A percentile compares a stretch with the other conserved stretches of the same genome.
Conservation (phyloP, 257 asterid species). For the Plantago elongata region DNA sequence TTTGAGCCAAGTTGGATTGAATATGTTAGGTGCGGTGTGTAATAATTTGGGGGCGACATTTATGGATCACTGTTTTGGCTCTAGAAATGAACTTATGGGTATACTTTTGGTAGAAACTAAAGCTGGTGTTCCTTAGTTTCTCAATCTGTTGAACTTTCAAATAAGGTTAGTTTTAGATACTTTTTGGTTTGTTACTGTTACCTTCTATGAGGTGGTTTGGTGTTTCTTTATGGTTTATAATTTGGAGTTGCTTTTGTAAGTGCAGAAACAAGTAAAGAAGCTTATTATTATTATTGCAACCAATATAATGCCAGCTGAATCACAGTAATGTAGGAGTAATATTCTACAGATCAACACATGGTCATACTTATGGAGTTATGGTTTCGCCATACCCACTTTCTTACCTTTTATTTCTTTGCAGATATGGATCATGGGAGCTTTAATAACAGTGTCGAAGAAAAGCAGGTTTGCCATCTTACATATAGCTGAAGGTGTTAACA, state of each 20-base stretch:
- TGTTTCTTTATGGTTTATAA: conserved; percentile 3
- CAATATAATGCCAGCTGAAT: background rate
- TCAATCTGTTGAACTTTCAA: background rate
- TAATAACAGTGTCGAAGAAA: conserved; percentile 71
- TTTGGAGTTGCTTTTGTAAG: conserved; percentile 11
- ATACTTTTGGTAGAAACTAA: no score
- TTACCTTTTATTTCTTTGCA: conserved; percentile 22
- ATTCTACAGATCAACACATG: conserved; percentile 13
- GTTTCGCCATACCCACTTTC: conserved; percentile 3
- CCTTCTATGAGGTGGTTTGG: conserved; percentile 5
- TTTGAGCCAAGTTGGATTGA: no score
- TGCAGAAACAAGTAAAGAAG: conserved; percentile 9
- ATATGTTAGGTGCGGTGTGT: no score
- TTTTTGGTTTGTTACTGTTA: background rate
- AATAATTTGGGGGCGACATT: no score
- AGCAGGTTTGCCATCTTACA: conserved; percentile 46
- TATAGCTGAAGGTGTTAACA: conserved; percentile 5
- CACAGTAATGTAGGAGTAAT: conserved; percentile 9
- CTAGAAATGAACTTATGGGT: no score
- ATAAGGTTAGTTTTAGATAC: no score
- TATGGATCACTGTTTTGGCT: no score
- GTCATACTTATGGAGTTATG: conserved; percentile 11
- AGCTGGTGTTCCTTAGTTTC: background rate
- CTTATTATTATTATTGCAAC: background rate
- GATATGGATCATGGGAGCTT: conserved; percentile 72